Evolutionary conservation across 2,329 filamentous ascomycete genomes (phyloP), one percentile per base, ranked within the genome.

Genomic region (Dothistroma septosporum): DNA sequence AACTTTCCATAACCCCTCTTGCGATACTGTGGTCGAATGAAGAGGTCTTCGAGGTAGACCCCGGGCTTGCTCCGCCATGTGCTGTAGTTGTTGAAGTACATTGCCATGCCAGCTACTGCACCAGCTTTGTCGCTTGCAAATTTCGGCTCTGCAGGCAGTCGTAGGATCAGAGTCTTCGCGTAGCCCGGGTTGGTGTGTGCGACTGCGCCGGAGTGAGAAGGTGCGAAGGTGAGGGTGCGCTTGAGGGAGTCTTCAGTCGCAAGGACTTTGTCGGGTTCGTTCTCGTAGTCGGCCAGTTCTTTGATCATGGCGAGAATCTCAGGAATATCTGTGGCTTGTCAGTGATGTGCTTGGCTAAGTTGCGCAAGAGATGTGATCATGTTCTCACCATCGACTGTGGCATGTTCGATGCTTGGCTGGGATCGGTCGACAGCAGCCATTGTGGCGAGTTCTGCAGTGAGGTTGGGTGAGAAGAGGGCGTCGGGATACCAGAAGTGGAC

Each of bases 31-130:
- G 86, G 82, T 68, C 86, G 82, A 46, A 99, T 91, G 71, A 88
- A 96, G n/a, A 97, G 79, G 72, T 97, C 93, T 75, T 97, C 93
- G 41, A 97, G 86, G 75, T 95, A 96, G 71, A 99, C 89, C 2
- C 93, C 93, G 0, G 92, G 86, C 50, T 84, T 85, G n/a, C 89
- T 85, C 9, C 89, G 85, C 94, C 94, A 97, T 0, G 93, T 97
- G 72, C 87, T 91, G 78, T 96, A 97, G 77, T 93, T 97, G 81
- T 93, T 92, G 76, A 96, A 97, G 78, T 92, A 97, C 46, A 97
- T 77, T 1, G 92, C 92, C 84, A 97, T 91, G 53, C 89, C 91
- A 0, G 85, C 89, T 75, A 84, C 72, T 52, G 33, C 75, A 66
- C 55, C 66, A 41, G 60, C 70, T 64, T 61, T 66, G 74, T 44